Percentiles rank a stretch among this genome's conserved stretches.
Evolutionary conservation across 225 moss, liverwort and hornwort species (phyloP).

Genomic region (Anthoceros angustus): DNA sequence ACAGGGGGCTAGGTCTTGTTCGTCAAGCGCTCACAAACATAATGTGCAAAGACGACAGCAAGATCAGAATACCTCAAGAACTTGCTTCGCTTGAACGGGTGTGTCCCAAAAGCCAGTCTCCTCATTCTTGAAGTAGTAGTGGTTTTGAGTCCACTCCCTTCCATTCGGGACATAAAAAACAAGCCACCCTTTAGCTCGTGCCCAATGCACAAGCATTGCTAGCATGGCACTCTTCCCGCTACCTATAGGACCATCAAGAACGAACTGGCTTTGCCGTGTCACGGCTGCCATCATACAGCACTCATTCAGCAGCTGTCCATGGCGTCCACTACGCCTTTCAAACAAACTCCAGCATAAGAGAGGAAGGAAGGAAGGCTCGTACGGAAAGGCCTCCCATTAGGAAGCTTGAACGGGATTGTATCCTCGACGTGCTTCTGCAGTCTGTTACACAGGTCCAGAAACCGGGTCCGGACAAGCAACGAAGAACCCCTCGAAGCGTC

Average conservation of each 20-base stretch:
- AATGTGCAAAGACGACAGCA: neutral
- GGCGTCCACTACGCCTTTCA: neutral
- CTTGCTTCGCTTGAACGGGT: conserved; percentile 67
- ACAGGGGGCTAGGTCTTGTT: neutral
- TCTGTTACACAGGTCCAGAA: conserved; percentile 59
- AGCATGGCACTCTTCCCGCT: conserved; percentile 88
- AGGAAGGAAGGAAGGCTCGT: neutral
- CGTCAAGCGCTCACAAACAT: neutral
- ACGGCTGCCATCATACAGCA: conserved; percentile 32
- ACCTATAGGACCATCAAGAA: conserved; percentile 69
- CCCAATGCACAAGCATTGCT: conserved; percentile 93
- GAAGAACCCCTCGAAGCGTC: conserved; percentile 54
- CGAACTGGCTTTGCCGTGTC: conserved; percentile 56
- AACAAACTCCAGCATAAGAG: conserved; percentile 7
- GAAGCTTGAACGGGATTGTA: conserved; percentile 26
- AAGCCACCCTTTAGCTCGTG: conserved; percentile 80
- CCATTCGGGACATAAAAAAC: conserved; percentile 95
- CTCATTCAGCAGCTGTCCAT: neutral
- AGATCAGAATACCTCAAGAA: conserved; percentile 48
- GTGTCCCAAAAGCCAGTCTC: conserved; percentile 69
- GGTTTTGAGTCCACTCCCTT: conserved; percentile 77
- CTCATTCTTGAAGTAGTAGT: conserved; percentile 69
- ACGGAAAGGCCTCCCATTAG: conserved; percentile 8
- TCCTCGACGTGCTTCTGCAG: conserved; percentile 44
- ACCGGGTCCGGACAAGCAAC: conserved; percentile 43